Conservation (phyloP, 352 stramenopile genomes). For the Pythium phragmitis region DNA sequence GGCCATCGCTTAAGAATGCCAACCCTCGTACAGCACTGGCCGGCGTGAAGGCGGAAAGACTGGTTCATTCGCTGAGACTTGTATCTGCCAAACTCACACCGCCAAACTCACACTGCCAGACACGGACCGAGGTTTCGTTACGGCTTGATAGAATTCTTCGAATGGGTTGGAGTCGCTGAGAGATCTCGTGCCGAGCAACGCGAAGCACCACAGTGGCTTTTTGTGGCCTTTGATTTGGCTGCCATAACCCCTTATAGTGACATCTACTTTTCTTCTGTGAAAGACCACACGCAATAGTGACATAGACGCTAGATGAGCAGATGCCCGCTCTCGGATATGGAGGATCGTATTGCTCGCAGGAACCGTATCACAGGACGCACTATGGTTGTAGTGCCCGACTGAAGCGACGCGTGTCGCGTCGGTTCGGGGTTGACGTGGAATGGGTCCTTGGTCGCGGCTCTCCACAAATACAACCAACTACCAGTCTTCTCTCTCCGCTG, state of each 20-base stretch:
- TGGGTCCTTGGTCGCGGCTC: background rate
- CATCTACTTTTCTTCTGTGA: no score
- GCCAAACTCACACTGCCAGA: constrained; percentile 58
- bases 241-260: no score
- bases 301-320: no score
- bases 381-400: background rate
- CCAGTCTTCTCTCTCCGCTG: background rate
- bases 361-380: no score
- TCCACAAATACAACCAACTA: background rate
- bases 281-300: no score
- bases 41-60: constrained; percentile 43
- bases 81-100: no score
- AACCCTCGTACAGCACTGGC: constrained; percentile 35
- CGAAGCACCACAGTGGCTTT: constrained; percentile 28
- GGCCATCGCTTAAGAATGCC: constrained; percentile 43
- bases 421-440: background rate
- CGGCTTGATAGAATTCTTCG: no score
- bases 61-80: constrained; percentile 58
- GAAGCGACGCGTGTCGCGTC: constrained; percentile 11
- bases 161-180: no score
- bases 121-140: constrained; percentile 51
- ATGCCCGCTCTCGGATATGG: no score
- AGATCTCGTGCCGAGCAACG: no score
- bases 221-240: no score
- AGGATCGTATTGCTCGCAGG: no score